These are phyloP conservation scores for Piromyces sp. DNA, from an alignment of 192 early-diverging fungal genomes.

Conservation along the genomic window DNA sequence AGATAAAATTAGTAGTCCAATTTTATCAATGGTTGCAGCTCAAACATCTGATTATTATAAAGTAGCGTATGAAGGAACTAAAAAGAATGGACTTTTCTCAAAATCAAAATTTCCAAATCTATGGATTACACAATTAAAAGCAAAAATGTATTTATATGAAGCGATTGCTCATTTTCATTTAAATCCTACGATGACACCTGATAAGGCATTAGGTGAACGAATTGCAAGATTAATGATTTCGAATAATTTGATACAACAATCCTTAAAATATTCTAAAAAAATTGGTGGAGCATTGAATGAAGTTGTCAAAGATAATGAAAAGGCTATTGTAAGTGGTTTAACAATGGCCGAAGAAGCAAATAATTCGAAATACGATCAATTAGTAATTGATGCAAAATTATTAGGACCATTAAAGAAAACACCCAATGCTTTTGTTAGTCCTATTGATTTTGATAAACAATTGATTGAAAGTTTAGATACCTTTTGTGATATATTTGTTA, in stretches of 20 bases:
- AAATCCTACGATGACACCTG: background rate
- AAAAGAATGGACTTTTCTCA: conserved; percentile 2
- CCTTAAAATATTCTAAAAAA: background rate
- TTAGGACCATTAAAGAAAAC: background rate
- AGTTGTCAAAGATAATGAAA: background rate
- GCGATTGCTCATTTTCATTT: conserved; percentile 33
- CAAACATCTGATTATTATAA: conserved; percentile 33
- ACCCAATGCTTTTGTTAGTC: background rate
- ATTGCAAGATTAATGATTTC: background rate
- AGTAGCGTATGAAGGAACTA: conserved; percentile 10
- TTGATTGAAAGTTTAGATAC: background rate
- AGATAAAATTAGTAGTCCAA: conserved; percentile 20
- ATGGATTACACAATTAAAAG: conserved; percentile 13
- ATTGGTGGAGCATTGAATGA: background rate
- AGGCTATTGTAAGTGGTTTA: background rate
- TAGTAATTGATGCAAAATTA: background rate
- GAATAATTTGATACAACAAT: background rate
- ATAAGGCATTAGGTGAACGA: background rate
- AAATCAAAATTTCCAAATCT: conserved; percentile 11
- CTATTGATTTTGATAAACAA: background rate
- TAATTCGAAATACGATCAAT: background rate
- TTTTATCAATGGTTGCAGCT: conserved; percentile 19
- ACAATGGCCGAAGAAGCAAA: background rate
- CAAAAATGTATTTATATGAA: conserved; percentile 19
- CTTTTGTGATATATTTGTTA: background rate